Conservation (phyloP, 257 asterid genomes). For the Nicotiana attenuata region DNA sequence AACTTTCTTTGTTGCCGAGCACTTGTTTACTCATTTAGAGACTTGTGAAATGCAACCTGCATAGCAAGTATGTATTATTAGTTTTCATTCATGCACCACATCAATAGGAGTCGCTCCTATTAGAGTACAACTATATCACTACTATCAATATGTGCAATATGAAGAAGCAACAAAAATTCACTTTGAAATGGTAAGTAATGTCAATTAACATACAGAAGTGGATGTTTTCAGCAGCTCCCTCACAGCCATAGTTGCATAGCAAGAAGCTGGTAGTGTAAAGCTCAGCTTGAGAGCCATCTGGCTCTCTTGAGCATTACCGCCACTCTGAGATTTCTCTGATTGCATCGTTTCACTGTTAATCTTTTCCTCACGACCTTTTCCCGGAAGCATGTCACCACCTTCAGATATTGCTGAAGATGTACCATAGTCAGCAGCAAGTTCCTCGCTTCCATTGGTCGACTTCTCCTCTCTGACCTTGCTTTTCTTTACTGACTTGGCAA, state of each 20-base stretch:
- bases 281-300: conserved; percentile 78
- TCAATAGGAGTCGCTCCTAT: neutral
- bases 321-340: conserved; percentile 26
- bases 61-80: neutral
- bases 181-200: conserved; percentile 10
- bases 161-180: neutral
- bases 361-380: conserved; percentile 11
- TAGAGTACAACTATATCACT: conserved; percentile 2
- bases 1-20: neutral
- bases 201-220: conserved; percentile 63
- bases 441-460: conserved; percentile 22
- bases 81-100: neutral
- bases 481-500: conserved; percentile 36
- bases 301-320: conserved; percentile 31
- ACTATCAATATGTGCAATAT: neutral
- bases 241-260: conserved; percentile 98
- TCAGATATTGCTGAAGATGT: conserved; percentile 21
- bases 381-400: conserved; percentile 17
- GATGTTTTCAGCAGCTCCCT: conserved; percentile 93
- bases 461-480: conserved; percentile 17
- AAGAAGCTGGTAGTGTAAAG: conserved; percentile 88
- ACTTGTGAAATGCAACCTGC: conserved; percentile 91
- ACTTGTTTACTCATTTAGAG: conserved; percentile 31
- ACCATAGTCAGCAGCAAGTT: conserved; percentile 13
- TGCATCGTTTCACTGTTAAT: conserved; percentile 18